Evolutionary conservation across 345 rosid species (phyloP), one percentile per base, ranked within the genome.

Genomic region (Citrus inodora): DNA sequence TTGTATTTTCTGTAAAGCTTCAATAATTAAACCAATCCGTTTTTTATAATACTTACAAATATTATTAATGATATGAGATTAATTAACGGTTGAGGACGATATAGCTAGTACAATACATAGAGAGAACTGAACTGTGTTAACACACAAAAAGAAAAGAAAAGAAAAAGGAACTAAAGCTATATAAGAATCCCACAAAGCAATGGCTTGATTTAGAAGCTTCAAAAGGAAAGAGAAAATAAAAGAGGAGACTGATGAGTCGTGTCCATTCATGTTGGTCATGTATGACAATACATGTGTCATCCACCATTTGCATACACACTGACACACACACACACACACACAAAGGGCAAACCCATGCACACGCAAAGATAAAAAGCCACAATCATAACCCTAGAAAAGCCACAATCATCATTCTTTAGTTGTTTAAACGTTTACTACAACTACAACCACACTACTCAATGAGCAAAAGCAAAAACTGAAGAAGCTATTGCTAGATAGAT

Each of bases 351-450:
- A 11, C 48, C 14, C 87, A 86, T 83, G 69, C 77, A 77, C 89
- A 88, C 88, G 87, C 93, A 71, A 87, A 56, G 86, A 91, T 89
- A 90, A 87, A 88, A 91, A 80, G 87, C 81, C 85, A 30, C 83
- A 77, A 83, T 89, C 91, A 82, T 82, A 81, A 72, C 90, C 81
- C 81, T 68, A 82, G 75, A 86, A 88, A 90, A 85, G 83, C 87
- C 92, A 83, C 83, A 0, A 32, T 32, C 74, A 38, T 73, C 77
- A 71, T 32, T 65, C 24, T 65, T 65, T 19, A 33, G 37, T 46
- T 46, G 17, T 46, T 46, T 46, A 11, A 13, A 17, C 24, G 25
- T 64, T 55, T 64, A 19, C 24, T 42, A 42, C 4, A 0, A 9
- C 48, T 42, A 42, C 51, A 42, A 42, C 51, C 3, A 42, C 48